Percentiles rank a stretch among this genome's conserved stretches.
phyloP scores from a whole-genome alignment of 352 stramenopile species.

The Pythium periplocum region DNA sequence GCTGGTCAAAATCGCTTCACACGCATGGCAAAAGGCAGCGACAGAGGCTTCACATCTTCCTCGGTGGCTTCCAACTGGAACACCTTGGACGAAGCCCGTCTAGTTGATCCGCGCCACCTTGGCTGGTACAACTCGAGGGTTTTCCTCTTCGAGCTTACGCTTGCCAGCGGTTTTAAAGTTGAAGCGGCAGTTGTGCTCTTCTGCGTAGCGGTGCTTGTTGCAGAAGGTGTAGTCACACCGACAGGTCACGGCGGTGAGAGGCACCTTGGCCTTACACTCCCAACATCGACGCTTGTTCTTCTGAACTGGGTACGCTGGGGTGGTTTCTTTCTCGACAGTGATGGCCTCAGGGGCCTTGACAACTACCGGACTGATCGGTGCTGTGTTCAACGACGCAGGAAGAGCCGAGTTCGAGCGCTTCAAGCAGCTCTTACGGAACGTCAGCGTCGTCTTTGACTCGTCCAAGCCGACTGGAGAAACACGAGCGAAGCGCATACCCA shows the following conservation, averaged over 20 bases:
- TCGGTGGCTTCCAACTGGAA: too few species aligned
- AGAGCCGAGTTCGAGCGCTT: conserved; percentile 59
- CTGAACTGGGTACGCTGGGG: conserved; percentile 37
- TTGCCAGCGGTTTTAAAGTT: conserved; percentile 85
- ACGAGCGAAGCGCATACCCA: conserved; percentile 26
- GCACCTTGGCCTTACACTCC: conserved; percentile 84
- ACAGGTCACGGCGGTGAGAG: conserved; percentile 80
- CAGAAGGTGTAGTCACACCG: conserved; percentile 90
- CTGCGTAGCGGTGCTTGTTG: conserved; percentile 84
- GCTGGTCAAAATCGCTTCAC: too few species aligned
- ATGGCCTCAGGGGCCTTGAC: conserved; percentile 3
- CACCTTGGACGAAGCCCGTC: too few species aligned
- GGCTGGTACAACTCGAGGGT: conserved; percentile 67
- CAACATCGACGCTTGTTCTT: conserved; percentile 89
- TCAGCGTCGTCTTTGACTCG: conserved; percentile 41
- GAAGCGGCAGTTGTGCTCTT: conserved; percentile 85
- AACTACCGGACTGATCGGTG: conserved; percentile 9
- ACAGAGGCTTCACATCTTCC: too few species aligned
- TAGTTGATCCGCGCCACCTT: conserved; percentile 89
- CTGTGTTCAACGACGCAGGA: conserved; percentile 18
- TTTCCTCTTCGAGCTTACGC: conserved; percentile 77
- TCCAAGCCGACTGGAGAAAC: conserved; percentile 43
- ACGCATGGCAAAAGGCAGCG: too few species aligned
- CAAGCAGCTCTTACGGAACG: conserved; percentile 63
- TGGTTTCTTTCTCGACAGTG: conserved; percentile 8